phyloP scores from a whole-genome alignment of 768 basidiomycete species.

The Hygrocybe coccinea region DNA sequence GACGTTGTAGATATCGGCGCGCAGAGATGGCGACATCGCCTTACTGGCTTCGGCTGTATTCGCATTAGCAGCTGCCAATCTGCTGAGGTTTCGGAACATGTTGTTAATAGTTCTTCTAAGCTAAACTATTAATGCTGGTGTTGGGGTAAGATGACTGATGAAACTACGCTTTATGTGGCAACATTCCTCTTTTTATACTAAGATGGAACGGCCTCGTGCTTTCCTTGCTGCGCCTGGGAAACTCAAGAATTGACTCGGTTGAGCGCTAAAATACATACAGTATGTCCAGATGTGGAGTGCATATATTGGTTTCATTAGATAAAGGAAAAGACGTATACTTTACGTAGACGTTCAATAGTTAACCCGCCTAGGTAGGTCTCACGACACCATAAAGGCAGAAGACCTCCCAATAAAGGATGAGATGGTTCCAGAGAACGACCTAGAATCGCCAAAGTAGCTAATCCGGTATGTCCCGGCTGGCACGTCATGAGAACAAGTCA shows the following conservation, averaged over 20 bases:
- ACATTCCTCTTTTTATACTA: neutral
- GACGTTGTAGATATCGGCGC: constrained; percentile 46
- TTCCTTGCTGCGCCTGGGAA: neutral
- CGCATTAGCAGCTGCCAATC: constrained; percentile 32
- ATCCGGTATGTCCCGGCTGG: constrained; percentile 68
- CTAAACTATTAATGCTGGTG: neutral
- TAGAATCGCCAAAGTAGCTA: constrained; percentile 71
- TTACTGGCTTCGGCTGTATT: constrained; percentile 36
- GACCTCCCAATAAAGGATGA: constrained; percentile 59
- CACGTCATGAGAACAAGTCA: constrained; percentile 1
- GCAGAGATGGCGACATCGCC: constrained; percentile 45
- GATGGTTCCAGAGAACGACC: constrained; percentile 59
- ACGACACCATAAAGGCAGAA: constrained; percentile 55
- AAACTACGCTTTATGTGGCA: too few species aligned
- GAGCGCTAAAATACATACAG: too few species aligned
- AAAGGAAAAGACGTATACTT: too few species aligned
- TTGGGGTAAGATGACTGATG: neutral
- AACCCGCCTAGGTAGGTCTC: constrained; percentile 15
- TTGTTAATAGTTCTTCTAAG: neutral
- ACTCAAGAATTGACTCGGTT: too few species aligned
- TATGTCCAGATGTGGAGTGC: neutral
- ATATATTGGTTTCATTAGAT: too few species aligned
- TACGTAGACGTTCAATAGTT: neutral
- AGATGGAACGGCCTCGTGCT: neutral
- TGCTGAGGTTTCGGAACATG: constrained; percentile 48